Conservation (phyloP, 805 yeast species). For the Nematodospora valgi region DNA sequence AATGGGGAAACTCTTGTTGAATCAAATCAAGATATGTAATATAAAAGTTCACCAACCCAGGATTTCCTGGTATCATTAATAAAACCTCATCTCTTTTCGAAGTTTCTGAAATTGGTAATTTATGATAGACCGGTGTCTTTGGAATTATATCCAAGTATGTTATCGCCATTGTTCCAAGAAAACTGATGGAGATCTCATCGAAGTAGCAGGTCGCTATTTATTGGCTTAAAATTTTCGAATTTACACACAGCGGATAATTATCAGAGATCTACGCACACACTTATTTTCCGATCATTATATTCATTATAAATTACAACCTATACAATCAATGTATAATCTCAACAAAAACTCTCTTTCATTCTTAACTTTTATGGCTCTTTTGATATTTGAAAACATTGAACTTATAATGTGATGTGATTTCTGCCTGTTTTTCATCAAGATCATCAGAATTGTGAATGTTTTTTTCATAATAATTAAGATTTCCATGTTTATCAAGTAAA, state of each 20-base stretch:
- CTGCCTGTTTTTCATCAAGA: constrained; percentile 9
- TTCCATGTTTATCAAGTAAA: constrained; percentile 50
- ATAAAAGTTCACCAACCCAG: constrained; percentile 69
- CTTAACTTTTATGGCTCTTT: no score
- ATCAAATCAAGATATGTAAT: constrained; percentile 47
- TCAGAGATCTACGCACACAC: no score
- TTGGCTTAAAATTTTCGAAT: no score
- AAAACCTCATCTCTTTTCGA: constrained; percentile 34
- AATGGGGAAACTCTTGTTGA: constrained; percentile 38
- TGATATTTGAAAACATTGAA: constrained; percentile 5
- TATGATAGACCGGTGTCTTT: constrained; percentile 26
- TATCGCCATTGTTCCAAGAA: constrained; percentile 3
- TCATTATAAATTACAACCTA: no score
- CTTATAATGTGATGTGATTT: constrained; percentile 6
- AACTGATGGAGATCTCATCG: no score
- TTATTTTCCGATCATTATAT: no score
- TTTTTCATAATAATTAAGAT: constrained; percentile 58
- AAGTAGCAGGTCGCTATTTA: not conserved
- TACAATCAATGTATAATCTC: no score
- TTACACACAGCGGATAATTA: no score
- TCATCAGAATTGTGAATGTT: constrained; percentile 51
- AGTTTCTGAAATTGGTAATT: constrained; percentile 18
- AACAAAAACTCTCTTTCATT: no score
- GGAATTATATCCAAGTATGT: constrained; percentile 8
- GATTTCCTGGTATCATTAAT: constrained; percentile 72